Conservation (phyloP, 805 yeast species). For the Suhomyces sp. region DNA sequence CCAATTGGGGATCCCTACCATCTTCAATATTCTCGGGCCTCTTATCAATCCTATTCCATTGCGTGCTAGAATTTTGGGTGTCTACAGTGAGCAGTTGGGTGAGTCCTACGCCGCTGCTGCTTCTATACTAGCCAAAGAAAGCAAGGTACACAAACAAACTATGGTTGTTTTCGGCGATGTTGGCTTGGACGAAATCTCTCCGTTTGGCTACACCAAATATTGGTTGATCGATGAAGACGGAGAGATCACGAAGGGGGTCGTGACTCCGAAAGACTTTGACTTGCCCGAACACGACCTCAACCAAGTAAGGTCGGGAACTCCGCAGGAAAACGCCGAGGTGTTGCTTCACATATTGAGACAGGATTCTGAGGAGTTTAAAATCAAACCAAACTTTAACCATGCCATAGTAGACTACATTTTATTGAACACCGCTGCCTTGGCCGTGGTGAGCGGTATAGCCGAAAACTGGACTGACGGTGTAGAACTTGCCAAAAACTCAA, state of each 20-base stretch:
- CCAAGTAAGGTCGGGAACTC: constrained; percentile 79
- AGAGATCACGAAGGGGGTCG: constrained; percentile 38
- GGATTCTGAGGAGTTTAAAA: constrained; percentile 44
- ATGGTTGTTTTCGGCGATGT: constrained; percentile 92
- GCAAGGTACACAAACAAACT: constrained; percentile 50
- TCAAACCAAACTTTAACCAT: constrained; percentile 36
- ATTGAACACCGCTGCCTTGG: constrained; percentile 83
- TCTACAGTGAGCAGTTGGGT: constrained; percentile 76
- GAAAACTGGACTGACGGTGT: constrained; percentile 77
- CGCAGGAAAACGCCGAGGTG: constrained; percentile 72
- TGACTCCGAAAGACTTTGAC: constrained; percentile 79
- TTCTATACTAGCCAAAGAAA: constrained; percentile 51
- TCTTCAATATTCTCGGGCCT: constrained; percentile 93
- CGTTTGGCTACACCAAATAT: constrained; percentile 74
- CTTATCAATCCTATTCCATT: constrained; percentile 85
- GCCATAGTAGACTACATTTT: constrained; percentile 88
- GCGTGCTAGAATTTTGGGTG: constrained; percentile 83
- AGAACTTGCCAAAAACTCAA: constrained; percentile 62
- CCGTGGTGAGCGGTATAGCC: constrained; percentile 70
- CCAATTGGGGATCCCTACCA: constrained; percentile 82
- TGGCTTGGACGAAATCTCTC: constrained; percentile 92
- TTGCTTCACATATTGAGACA: constrained; percentile 46
- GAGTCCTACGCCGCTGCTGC: constrained; percentile 82
- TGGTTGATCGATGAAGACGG: constrained; percentile 64
- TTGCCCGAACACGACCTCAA: constrained; percentile 66